Percentiles rank a stretch among this genome's conserved stretches.
phyloP scores from a whole-genome alignment of 768 basidiomycete genomes.

The Lentinula guzmanii region DNA sequence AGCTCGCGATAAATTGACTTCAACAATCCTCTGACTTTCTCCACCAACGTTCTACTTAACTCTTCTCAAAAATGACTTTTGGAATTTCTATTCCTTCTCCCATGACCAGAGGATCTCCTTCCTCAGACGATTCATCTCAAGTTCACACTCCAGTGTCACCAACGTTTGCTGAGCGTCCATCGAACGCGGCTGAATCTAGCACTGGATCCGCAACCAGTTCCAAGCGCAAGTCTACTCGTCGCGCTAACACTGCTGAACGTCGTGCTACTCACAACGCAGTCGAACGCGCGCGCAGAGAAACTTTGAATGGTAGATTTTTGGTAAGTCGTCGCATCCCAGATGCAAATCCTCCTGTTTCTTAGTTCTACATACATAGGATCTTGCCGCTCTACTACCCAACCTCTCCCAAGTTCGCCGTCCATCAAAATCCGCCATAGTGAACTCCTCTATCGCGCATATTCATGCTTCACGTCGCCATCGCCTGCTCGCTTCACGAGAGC shows the following conservation, averaged over 20 bases:
- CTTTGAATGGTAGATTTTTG: slow-evolving; percentile 87
- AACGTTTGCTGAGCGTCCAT: slow-evolving; percentile 23
- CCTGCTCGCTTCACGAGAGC: slow-evolving; percentile 73
- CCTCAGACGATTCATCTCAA: slow-evolving; percentile 36
- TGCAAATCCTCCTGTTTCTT: background rate
- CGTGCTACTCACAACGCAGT: slow-evolving; percentile 96
- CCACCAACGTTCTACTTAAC: slow-evolving; percentile 38
- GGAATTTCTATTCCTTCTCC: slow-evolving; percentile 32
- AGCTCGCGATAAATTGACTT: slow-evolving; percentile 43
- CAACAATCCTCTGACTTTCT: slow-evolving; percentile 16
- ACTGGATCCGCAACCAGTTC: slow-evolving; percentile 11
- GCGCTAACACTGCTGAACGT: slow-evolving; percentile 96
- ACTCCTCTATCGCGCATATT: slow-evolving; percentile 88
- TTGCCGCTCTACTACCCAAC: slow-evolving; percentile 87
- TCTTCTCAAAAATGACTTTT: slow-evolving; percentile 32
- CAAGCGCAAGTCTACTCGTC: slow-evolving; percentile 79
- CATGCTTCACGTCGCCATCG: slow-evolving; percentile 80
- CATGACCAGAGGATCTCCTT: slow-evolving; percentile 29
- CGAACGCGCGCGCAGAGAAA: slow-evolving; percentile 89
- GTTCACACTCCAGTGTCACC: slow-evolving; percentile 40
- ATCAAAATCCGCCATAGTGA: slow-evolving; percentile 95
- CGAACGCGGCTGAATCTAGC: slow-evolving; percentile 14
- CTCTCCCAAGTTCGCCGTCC: slow-evolving; percentile 89
- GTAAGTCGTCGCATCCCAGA: slow-evolving; percentile 32
- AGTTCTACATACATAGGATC: slow-evolving; percentile 49